These are phyloP conservation scores for Amanita rimosa DNA, from an alignment of 768 basidiomycete genomes.

Conservation along the genomic window DNA sequence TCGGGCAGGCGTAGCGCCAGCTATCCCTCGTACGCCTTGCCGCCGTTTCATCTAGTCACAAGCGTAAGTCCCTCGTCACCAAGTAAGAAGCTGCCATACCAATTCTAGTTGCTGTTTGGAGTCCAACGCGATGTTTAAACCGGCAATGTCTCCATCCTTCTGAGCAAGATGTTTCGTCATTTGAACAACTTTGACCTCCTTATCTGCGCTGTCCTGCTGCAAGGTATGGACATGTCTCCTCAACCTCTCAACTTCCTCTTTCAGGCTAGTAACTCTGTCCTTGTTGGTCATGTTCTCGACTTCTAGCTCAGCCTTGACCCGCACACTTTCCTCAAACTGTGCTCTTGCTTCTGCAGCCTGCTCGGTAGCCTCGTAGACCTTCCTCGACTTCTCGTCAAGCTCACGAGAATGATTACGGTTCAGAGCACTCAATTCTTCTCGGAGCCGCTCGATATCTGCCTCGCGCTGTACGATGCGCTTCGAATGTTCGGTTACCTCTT, in stretches of 20 bases:
- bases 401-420: constrained; percentile 43
- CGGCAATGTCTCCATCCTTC: constrained; percentile 67
- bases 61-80: not conserved
- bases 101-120: constrained; percentile 90
- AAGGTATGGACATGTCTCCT: constrained; percentile 58
- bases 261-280: constrained; percentile 37
- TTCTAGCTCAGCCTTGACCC: constrained; percentile 45
- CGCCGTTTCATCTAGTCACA: constrained; percentile 49
- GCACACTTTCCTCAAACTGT: constrained; percentile 37
- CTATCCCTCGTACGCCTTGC: constrained; percentile 43
- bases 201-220: constrained; percentile 74
- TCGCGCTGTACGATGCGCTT: constrained; percentile 36
- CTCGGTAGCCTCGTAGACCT: too few relatives aligned
- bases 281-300: constrained; percentile 34
- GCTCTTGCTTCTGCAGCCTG: constrained; percentile 8
- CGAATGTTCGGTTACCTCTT: constrained; percentile 38
- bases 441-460: constrained; percentile 39
- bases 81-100: constrained; percentile 28
- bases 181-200: constrained; percentile 71
- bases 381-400: constrained; percentile 30
- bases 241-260: constrained; percentile 49
- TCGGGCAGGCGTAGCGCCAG: constrained; percentile 43
- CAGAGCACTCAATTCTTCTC: constrained; percentile 41
- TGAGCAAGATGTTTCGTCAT: constrained; percentile 53
- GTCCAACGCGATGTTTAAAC: constrained; percentile 87